These are phyloP conservation scores for Aspergillus novoparasiticus DNA, from an alignment of 2,329 filamentous ascomycete species.

Conservation along the genomic window DNA sequence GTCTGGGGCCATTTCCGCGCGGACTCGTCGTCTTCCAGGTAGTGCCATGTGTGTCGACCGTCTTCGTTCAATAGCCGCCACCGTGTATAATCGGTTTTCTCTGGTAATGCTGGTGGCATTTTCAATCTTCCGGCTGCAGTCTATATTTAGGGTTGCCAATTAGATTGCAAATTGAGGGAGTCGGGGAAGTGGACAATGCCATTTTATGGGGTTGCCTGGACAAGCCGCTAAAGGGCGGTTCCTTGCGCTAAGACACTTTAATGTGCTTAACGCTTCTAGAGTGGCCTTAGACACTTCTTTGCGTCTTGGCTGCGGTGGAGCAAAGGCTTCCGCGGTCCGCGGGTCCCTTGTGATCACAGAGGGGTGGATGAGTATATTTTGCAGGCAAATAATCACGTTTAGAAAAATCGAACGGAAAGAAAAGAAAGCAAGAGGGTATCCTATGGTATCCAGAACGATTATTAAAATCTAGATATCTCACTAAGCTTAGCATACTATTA, in stretches of 20 bases:
- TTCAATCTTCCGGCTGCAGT: background rate
- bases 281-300: background rate
- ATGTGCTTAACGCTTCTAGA: background rate
- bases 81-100: background rate
- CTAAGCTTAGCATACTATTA: no score
- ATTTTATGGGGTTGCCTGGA: background rate
- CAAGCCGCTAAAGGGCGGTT: background rate
- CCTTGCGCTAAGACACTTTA: background rate
- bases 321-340: background rate
- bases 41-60: slow-evolving; percentile 8
- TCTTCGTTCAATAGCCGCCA: slow-evolving; percentile 2
- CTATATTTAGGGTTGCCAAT: background rate
- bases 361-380: background rate
- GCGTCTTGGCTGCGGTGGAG: background rate
- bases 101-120: background rate
- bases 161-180: background rate
- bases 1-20: slow-evolving; percentile 1
- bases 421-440: background rate
- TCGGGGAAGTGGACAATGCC: background rate
- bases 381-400: background rate
- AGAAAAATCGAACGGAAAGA: background rate
- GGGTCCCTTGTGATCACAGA: background rate
- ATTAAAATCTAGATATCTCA: no score
- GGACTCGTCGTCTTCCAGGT: slow-evolving; percentile 2
- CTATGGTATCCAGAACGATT: background rate